Evolutionary conservation across 306 rosid genomes (phyloP), one percentile per base, ranked within the genome.

Genomic region (Clitoria ternatea): DNA sequence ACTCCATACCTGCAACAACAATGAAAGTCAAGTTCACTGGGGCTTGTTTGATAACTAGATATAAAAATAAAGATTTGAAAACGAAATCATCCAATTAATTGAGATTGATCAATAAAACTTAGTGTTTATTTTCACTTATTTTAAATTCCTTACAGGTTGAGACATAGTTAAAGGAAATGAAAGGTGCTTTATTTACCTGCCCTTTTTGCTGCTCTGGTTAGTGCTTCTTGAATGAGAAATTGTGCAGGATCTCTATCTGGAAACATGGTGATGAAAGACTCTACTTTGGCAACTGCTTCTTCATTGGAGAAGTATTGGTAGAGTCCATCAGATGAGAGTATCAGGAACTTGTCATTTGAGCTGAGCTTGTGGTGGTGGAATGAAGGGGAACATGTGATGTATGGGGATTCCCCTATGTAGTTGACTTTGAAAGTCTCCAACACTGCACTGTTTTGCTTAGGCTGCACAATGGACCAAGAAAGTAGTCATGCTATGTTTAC

Each of bases 191-290:
- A 1, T 23, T 66, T 79, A 93, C 98, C 93, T 1, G 90, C 87
- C 78, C 87, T 88, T 74, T 81, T 57, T 1, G 98, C 98, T 2
- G 93, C 98, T 68, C 90, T 55, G 61, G 42, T 62, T 55, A 93
- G 55, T 22, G 88, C 84, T 71, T 86, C 89, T 81, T 90, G 83
- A 48, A 90, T 76, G 62, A 93, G 88, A 78, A 88, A 86, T 18
- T 90, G 96, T 8, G 98, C 97, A 45, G 96, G 98, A 77, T 93
- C 97, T 53, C 82, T 87, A 5, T 93, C 88, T 0, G 96, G 98
- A 70, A 79, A 88, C n/a, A 72, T 75, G n/a, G 84, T 59, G 37
- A 85, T 86, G 87, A 85, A 88, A 67, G 85, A 74, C 36, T 88
- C 89, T 20, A 93, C 97, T 63, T 79, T 85, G 63, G 80, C 49